Conservation (phyloP, 2,329 filamentous ascomycete genomes). For the Fusarium cicatricum region DNA sequence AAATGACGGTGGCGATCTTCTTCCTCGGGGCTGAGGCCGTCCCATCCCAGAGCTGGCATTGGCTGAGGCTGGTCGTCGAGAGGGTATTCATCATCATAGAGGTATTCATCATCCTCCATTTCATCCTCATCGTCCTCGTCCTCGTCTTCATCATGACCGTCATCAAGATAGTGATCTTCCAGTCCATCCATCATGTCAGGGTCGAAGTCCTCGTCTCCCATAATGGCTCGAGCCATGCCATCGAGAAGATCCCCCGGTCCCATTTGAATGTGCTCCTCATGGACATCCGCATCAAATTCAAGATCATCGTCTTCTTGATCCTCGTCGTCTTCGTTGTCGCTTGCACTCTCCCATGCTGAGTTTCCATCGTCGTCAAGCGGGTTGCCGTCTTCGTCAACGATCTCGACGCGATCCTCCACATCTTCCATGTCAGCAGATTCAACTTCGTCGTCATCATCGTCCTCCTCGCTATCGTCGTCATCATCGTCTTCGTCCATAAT, state of each 20-base stretch:
- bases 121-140: constrained; percentile 74
- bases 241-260: constrained; percentile 57
- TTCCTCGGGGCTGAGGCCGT: constrained; percentile 61
- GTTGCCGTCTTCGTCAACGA: constrained; percentile 70
- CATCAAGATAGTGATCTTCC: constrained; percentile 62
- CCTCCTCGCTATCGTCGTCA: constrained; percentile 68
- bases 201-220: constrained; percentile 62
- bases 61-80: constrained; percentile 55
- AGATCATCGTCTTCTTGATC: constrained; percentile 62
- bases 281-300: constrained; percentile 64
- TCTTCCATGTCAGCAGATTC: constrained; percentile 59
- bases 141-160: constrained; percentile 67
- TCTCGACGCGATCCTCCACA: constrained; percentile 62
- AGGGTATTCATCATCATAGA: constrained; percentile 67
- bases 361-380: constrained; percentile 66
- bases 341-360: constrained; percentile 69
- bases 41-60: constrained; percentile 65
- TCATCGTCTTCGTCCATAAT: constrained; percentile 81
- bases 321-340: constrained; percentile 63
- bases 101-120: constrained; percentile 72
- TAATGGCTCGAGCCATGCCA: constrained; percentile 64
- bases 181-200: constrained; percentile 61
- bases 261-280: constrained; percentile 60
- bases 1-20: constrained; percentile 58
- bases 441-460: constrained; percentile 59